Percentiles rank a stretch among this genome's conserved stretches.
Conservation (phyloP, 2,329 filamentous ascomycete genomes). For the Aspergillus aculeatus region DNA sequence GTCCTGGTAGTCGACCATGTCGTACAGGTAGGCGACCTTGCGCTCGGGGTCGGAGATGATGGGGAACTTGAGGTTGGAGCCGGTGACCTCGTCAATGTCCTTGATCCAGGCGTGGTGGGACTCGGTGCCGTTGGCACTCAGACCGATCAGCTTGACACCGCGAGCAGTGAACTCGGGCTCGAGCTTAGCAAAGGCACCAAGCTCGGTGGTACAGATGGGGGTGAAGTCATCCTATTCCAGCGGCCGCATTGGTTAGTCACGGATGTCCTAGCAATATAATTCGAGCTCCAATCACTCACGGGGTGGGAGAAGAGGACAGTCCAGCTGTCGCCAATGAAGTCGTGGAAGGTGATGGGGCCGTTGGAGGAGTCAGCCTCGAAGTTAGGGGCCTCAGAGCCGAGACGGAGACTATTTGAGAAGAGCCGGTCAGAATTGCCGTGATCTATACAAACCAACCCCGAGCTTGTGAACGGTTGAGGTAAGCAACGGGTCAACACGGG, state of each 20-base stretch:
- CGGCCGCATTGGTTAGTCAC: background rate
- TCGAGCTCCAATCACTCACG: constrained; percentile 31
- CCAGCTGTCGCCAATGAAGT: constrained; percentile 70
- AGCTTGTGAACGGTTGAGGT: background rate
- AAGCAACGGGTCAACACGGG: constrained; percentile 15
- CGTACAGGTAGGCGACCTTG: constrained; percentile 73
- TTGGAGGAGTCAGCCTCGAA: constrained; percentile 67
- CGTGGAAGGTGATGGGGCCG: constrained; percentile 68
- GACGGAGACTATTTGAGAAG: constrained; percentile 52
- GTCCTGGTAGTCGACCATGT: constrained; percentile 85
- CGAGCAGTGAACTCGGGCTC: constrained; percentile 86
- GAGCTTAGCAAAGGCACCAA: constrained; percentile 90
- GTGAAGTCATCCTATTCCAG: constrained; percentile 68
- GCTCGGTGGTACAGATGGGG: constrained; percentile 92
- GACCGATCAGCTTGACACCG: constrained; percentile 85
- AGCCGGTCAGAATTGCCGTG: constrained; percentile 12
- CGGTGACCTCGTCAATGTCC: constrained; percentile 79
- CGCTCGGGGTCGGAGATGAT: constrained; percentile 81
- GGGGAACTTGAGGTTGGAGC: constrained; percentile 70
- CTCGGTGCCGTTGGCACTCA: constrained; percentile 79
- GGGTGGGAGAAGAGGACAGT: constrained; percentile 71
- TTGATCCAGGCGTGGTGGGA: constrained; percentile 87
- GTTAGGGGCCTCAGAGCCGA: constrained; percentile 66
- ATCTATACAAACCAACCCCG: background rate
- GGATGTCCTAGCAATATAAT: background rate